These are phyloP conservation scores for Pyrus communis DNA, from an alignment of 306 rosid species.

Conservation along the genomic window DNA sequence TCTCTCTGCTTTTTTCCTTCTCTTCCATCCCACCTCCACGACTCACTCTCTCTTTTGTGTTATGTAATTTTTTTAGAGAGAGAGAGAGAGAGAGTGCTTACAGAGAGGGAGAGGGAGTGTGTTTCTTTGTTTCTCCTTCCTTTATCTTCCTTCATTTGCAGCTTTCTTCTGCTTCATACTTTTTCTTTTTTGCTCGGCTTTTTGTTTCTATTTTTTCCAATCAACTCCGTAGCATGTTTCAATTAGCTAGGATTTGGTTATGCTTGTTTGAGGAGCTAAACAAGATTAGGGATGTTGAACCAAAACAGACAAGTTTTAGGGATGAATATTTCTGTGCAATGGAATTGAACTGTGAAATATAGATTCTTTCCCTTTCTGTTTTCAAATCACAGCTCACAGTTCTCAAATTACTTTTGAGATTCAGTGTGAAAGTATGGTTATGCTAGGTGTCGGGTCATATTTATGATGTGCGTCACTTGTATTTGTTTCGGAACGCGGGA, in stretches of 20 bases:
- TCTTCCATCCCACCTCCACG: not conserved
- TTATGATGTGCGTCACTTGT: no score
- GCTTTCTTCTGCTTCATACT: not conserved
- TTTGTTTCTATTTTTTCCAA: not conserved
- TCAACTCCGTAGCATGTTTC: not conserved
- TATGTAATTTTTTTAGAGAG: not conserved
- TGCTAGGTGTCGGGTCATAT: not conserved
- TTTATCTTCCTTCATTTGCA: not conserved
- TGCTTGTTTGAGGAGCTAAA: not conserved
- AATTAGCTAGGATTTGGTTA: not conserved
- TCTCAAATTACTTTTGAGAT: not conserved
- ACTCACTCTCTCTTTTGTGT: not conserved
- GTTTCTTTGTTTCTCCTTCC: not conserved
- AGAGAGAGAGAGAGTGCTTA: not conserved
- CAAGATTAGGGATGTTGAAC: not conserved
- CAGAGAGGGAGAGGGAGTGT: not conserved
- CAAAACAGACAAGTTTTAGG: not conserved
- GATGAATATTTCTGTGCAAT: not conserved
- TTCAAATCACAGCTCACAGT: not conserved
- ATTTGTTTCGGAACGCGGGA: rapidly evolving
- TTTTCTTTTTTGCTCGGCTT: not conserved
- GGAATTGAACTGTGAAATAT: not conserved
- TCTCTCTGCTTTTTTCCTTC: not conserved
- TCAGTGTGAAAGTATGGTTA: not conserved
- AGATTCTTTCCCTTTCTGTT: not conserved